Evolutionary conservation across 345 rosid genomes (phyloP).

Genomic region (Boechera retrofracta): DNA sequence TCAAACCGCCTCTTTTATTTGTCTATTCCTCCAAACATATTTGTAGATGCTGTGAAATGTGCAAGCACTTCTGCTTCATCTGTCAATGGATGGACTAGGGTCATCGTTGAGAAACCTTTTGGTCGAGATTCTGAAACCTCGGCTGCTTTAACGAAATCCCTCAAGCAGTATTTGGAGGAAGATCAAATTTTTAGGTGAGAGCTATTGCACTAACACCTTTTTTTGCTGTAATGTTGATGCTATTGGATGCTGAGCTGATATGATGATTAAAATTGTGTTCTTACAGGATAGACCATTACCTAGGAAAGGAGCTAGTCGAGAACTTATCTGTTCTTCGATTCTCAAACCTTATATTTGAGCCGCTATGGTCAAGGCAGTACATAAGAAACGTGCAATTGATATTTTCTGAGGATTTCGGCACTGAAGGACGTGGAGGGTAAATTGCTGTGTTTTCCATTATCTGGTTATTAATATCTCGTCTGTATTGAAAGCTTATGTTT

Average conservation of each 20-base stretch:
- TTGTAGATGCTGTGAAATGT: conserved; percentile 88
- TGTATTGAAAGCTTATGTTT: conserved; percentile 9
- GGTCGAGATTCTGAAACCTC: conserved; percentile 98
- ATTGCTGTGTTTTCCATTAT: conserved; percentile 25
- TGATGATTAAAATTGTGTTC: conserved; percentile 20
- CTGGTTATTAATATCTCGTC: not conserved
- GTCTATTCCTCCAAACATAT: conserved; percentile 95
- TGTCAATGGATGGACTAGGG: conserved; percentile 94
- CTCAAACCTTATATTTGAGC: conserved; percentile 98
- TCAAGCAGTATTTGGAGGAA: conserved; percentile 81
- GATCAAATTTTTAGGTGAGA: conserved; percentile 94
- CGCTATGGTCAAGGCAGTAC: conserved; percentile 96
- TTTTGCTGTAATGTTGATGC: conserved; percentile 11
- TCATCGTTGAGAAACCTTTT: conserved; percentile 99
- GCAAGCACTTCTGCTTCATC: conserved; percentile 92
- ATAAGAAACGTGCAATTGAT: conserved; percentile 89
- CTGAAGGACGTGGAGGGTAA: conserved; percentile 99
- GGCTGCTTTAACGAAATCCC: conserved; percentile 85
- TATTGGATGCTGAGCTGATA: conserved; percentile 2
- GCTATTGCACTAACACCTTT: conserved; percentile 20
- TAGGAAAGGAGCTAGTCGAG: conserved; percentile 98
- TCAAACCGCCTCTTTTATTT: conserved; percentile 94
- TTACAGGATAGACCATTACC: conserved; percentile 94
- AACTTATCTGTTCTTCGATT: conserved; percentile 96
- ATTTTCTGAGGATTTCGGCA: conserved; percentile 98